These are phyloP conservation scores for Backusella liffmaniae DNA, from an alignment of 192 early-diverging fungal species.

Conservation along the genomic window DNA sequence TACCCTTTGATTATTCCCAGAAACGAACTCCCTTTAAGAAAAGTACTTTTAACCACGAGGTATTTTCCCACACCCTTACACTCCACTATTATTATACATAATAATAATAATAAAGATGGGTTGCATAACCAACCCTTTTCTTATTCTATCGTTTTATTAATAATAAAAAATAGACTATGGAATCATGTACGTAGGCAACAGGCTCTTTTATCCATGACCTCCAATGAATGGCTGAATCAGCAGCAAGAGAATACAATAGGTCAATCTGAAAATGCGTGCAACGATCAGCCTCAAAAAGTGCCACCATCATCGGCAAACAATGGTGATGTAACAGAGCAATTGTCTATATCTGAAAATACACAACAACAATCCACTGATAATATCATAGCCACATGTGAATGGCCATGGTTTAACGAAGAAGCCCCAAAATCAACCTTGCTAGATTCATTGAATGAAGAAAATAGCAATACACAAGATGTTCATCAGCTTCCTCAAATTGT, in stretches of 20 bases:
- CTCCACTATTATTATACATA: not conserved
- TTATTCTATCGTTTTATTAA: not conserved
- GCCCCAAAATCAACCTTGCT: not conserved
- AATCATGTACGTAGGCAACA: slow-evolving; percentile 16
- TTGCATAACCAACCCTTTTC: not conserved
- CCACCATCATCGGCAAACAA: not conserved
- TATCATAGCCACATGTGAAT: not conserved
- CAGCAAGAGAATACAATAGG: slow-evolving; percentile 8
- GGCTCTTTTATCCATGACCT: not conserved
- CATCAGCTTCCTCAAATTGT: not conserved
- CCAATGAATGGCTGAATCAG: slow-evolving; percentile 4
- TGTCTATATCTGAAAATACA: slow-evolving; percentile 1
- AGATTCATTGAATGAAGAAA: not conserved
- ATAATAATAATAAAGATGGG: not conserved
- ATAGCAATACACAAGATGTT: not conserved
- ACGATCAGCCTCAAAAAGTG: slow-evolving; percentile 2
- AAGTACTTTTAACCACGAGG: slow-evolving; percentile 22
- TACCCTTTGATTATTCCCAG: slow-evolving; percentile 16
- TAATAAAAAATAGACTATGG: slow-evolving; percentile 8
- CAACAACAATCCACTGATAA: not conserved
- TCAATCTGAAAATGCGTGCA: not conserved
- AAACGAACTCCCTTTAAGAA: slow-evolving; percentile 20
- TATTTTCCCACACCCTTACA: slow-evolving; percentile 7
- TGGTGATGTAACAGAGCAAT: not conserved
- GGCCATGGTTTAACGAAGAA: slow-evolving; percentile 1